Percentiles rank a stretch among this genome's conserved stretches.
Conservation (phyloP, 345 rosid genomes). For the Linum trigynum region DNA sequence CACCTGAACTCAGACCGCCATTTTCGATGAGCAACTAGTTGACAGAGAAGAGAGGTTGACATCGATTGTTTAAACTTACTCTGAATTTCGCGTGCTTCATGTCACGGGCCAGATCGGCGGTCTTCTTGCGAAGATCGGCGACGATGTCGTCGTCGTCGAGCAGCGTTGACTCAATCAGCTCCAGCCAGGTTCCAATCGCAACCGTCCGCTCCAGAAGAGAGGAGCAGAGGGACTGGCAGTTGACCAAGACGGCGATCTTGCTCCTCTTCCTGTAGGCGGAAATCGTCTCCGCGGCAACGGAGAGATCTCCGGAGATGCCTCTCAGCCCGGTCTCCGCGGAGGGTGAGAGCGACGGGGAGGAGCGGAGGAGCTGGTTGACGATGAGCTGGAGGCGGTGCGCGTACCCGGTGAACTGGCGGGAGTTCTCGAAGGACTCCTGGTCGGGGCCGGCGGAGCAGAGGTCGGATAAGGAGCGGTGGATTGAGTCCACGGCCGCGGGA, state of each 20-base stretch:
- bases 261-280: conserved; percentile 20
- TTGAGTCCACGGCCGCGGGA: conserved; percentile 25
- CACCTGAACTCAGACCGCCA: conserved; percentile 17
- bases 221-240: conserved; percentile 21
- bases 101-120: conserved; percentile 30
- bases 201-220: conserved; percentile 21
- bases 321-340: conserved; percentile 25
- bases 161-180: conserved; percentile 27
- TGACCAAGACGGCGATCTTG: conserved; percentile 33
- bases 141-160: conserved; percentile 10
- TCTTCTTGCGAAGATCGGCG: conserved; percentile 28
- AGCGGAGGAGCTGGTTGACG: conserved; percentile 22
- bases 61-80: conserved; percentile 10
- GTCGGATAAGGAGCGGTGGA: conserved; percentile 21
- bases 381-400: conserved; percentile 23
- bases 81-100: conserved; percentile 30
- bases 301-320: conserved; percentile 31
- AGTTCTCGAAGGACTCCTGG: conserved; percentile 18
- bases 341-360: conserved; percentile 12
- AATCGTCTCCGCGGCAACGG: conserved; percentile 20
- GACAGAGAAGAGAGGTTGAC: neutral
- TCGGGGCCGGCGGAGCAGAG: conserved; percentile 15
- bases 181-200: conserved; percentile 31
- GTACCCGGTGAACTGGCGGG: conserved; percentile 28
- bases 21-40: neutral